These are phyloP conservation scores for Stephanodiscus triporus DNA, from an alignment of 108 stramenopile species.

Conservation along the genomic window DNA sequence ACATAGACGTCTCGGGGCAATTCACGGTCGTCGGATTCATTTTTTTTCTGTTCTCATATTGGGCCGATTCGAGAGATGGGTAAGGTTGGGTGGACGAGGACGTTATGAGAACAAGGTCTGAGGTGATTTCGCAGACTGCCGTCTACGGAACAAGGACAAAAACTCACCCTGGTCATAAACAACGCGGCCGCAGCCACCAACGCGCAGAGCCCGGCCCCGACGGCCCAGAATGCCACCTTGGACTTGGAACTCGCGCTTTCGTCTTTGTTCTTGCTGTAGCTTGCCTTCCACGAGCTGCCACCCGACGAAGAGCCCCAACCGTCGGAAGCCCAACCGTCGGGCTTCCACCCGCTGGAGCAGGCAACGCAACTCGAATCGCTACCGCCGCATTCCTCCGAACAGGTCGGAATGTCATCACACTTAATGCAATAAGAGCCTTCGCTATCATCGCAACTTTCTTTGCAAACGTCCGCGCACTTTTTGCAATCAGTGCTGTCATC, in stretches of 20 bases:
- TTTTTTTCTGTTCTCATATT: not conserved
- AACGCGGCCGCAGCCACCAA: slow-evolving; percentile 1
- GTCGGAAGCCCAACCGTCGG: not conserved
- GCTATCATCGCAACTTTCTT: not conserved
- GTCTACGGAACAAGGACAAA: not conserved
- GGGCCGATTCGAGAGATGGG: not conserved
- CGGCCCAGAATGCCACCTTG: not conserved
- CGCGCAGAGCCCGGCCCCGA: not conserved
- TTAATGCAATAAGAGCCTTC: not conserved
- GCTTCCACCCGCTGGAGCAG: not conserved
- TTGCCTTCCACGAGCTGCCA: not conserved
- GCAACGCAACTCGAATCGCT: not conserved
- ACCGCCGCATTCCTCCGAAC: not conserved
- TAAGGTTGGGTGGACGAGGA: not conserved
- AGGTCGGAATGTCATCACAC: not conserved
- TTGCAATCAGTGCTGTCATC: not conserved
- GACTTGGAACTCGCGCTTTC: not conserved
- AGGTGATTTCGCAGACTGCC: not conserved
- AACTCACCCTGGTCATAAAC: slow-evolving; percentile 5
- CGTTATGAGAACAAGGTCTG: not conserved
- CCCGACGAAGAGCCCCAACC: not conserved
- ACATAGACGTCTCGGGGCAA: slow-evolving; percentile 3
- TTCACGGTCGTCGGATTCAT: not conserved
- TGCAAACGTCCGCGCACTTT: not conserved
- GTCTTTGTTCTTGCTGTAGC: not conserved